A percentile compares a stretch with the other conserved stretches of the same genome.
phyloP scores from a whole-genome alignment of 345 rosid species.

The Mallotus nudiflorus region DNA sequence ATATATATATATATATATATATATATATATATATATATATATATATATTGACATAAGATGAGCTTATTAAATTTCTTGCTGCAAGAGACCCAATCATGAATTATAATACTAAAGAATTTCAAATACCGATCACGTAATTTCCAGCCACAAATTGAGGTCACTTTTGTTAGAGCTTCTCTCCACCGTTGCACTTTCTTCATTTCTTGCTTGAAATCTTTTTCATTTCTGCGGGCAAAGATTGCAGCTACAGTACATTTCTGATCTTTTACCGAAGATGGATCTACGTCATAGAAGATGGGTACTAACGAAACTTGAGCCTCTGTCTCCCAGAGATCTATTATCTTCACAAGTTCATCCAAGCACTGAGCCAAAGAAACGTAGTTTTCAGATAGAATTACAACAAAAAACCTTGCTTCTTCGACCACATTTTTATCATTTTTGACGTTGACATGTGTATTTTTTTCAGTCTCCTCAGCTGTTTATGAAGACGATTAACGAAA shows the following conservation, averaged over 20 bases:
- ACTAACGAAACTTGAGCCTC: conserved; percentile 2
- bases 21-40: too few species aligned
- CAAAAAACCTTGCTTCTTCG: not conserved
- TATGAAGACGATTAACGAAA: too few species aligned
- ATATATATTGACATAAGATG: too few species aligned
- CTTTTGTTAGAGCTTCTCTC: conserved; percentile 14
- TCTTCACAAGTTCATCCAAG: not conserved
- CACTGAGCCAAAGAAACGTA: not conserved
- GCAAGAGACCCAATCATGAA: too few species aligned
- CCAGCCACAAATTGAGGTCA: conserved; percentile 17
- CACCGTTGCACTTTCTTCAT: conserved; percentile 13
- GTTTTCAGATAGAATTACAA: not conserved
- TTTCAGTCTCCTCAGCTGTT: too few species aligned
- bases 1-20: too few species aligned
- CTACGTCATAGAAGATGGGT: too few species aligned
- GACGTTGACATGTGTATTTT: too few species aligned
- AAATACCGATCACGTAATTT: not conserved
- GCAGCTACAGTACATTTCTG: not conserved
- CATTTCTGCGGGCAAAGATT: not conserved
- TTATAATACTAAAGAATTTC: not conserved
- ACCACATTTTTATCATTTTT: too few species aligned
- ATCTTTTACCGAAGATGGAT: not conserved
- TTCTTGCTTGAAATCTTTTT: not conserved
- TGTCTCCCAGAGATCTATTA: conserved; percentile 2
- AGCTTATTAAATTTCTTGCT: too few species aligned